These are phyloP conservation scores for Celoporthe dispersa DNA, from an alignment of 2,329 filamentous ascomycete genomes.

Conservation along the genomic window DNA sequence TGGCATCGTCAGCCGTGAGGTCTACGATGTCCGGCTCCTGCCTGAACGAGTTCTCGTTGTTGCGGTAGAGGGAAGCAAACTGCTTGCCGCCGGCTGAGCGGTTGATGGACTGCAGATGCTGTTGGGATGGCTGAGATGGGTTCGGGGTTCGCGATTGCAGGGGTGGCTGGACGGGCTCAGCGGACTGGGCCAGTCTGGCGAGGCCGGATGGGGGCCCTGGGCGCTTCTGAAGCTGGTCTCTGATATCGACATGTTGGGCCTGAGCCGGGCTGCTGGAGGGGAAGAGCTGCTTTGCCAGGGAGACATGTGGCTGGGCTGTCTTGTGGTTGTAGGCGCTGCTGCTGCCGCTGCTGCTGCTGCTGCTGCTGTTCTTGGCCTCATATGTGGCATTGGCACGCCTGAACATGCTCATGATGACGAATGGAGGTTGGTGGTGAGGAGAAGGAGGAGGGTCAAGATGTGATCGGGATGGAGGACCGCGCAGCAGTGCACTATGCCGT, in stretches of 20 bases:
- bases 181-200: slow-evolving; percentile 20
- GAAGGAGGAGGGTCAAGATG: neutral
- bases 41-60: slow-evolving; percentile 53
- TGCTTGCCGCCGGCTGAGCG: slow-evolving; percentile 35
- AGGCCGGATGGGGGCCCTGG: slow-evolving; percentile 38
- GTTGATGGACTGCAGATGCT: slow-evolving; percentile 26
- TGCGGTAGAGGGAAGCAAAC: slow-evolving; percentile 47
- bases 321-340: neutral
- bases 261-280: slow-evolving; percentile 59
- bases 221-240: slow-evolving; percentile 52
- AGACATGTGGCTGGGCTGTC: slow-evolving; percentile 32
- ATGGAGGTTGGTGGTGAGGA: neutral
- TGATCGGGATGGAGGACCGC: neutral
- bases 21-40: slow-evolving; percentile 45
- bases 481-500: neutral
- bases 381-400: slow-evolving; percentile 35
- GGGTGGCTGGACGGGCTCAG: slow-evolving; percentile 31
- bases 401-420: slow-evolving; percentile 26
- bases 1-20: slow-evolving; percentile 38
- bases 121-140: slow-evolving; percentile 34
- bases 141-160: slow-evolving; percentile 43
- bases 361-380: slow-evolving; percentile 42
- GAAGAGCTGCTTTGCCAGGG: slow-evolving; percentile 57
- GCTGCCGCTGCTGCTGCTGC: neutral
- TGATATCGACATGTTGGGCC: slow-evolving; percentile 51